Conservation (phyloP, 1,284 basidiomycete genomes). For the Moniliophthora roreri region DNA sequence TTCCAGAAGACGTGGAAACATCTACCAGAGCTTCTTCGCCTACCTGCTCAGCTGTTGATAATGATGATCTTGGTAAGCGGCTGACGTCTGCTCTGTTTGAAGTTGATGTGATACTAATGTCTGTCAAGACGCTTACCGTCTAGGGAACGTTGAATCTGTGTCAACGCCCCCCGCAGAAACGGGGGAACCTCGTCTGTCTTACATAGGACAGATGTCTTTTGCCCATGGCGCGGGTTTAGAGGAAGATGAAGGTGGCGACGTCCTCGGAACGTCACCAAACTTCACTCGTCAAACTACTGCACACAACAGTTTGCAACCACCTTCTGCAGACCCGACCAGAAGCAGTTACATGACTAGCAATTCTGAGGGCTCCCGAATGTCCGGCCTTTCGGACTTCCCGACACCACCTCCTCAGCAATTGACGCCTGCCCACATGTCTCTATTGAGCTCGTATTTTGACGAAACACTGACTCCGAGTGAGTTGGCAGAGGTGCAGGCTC, state of each 20-base stretch:
- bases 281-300: slow-evolving; percentile 6
- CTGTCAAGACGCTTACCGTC: slow-evolving; percentile 44
- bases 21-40: slow-evolving; percentile 56
- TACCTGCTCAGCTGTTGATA: slow-evolving; percentile 26
- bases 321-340: slow-evolving; percentile 47
- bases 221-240: slow-evolving; percentile 25
- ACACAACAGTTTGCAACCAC: slow-evolving; percentile 35
- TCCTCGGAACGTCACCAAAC: slow-evolving; percentile 5
- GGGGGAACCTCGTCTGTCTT: slow-evolving; percentile 42
- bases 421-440: slow-evolving; percentile 37
- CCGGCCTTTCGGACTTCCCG: slow-evolving; percentile 74
- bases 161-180: slow-evolving; percentile 46
- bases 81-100: slow-evolving; percentile 5
- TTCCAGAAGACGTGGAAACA: slow-evolving; percentile 64
- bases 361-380: slow-evolving; percentile 60
- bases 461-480: slow-evolving; percentile 17
- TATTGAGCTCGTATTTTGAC: slow-evolving; percentile 47
- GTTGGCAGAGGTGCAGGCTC: slow-evolving; percentile 8
- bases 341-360: slow-evolving; percentile 64
- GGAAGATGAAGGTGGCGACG: slow-evolving; percentile 16
- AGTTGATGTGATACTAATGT: slow-evolving; percentile 9
- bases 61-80: slow-evolving; percentile 50
- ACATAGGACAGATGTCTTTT: slow-evolving; percentile 34
- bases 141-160: slow-evolving; percentile 53
- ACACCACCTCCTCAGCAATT: slow-evolving; percentile 52